These are phyloP conservation scores for Uronychia setigera DNA, from an alignment of 73 alveolate genomes.

Conservation along the genomic window DNA sequence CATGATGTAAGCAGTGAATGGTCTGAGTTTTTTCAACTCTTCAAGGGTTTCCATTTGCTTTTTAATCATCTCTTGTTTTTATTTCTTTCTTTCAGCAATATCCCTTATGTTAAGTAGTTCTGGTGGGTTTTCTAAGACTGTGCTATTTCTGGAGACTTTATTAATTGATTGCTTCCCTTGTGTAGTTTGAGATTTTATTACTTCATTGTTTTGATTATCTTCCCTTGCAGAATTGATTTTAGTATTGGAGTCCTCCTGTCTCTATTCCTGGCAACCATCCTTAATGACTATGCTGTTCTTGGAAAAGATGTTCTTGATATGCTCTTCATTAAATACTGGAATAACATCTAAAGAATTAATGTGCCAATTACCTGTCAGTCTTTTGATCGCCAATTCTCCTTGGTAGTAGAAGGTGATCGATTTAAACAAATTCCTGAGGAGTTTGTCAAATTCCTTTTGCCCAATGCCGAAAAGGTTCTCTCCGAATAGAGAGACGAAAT, in stretches of 20 bases:
- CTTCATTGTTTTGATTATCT: no score
- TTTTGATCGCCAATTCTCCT: background rate
- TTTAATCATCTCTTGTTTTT: background rate
- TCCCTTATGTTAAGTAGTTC: background rate
- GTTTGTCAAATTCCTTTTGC: background rate
- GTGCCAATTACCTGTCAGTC: background rate
- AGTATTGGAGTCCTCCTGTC: no score
- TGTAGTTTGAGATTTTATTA: no score
- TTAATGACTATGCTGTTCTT: no score
- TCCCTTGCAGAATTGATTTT: no score
- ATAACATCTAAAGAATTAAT: no score
- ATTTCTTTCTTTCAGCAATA: background rate
- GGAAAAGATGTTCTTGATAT: no score
- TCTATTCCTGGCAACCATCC: no score
- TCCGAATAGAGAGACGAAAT: background rate
- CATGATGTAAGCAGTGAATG: background rate
- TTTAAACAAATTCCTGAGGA: background rate
- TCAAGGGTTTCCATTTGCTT: background rate
- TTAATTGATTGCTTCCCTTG: no score
- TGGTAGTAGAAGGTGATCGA: background rate
- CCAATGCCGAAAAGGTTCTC: background rate
- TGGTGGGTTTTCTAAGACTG: background rate
- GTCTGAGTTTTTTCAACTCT: background rate
- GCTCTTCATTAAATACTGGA: no score
- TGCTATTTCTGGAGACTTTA: background rate